phyloP scores from a whole-genome alignment of 2,329 filamentous ascomycete species.

The Xylariaceae sp. region DNA sequence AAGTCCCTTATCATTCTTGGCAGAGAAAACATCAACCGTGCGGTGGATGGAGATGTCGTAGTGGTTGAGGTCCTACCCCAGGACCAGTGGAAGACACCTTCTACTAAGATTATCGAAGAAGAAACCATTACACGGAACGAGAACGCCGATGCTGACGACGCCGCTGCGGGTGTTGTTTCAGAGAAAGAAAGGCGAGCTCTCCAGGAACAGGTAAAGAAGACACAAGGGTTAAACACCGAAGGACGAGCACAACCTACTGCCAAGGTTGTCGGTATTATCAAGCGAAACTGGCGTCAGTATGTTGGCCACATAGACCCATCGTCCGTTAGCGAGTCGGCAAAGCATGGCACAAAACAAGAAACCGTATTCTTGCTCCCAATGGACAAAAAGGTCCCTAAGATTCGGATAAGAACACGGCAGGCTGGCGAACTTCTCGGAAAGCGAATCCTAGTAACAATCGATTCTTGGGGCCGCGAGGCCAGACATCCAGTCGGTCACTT shows the following conservation, averaged over 20 bases:
- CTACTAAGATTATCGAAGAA: slow-evolving; percentile 92
- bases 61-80: slow-evolving; percentile 89
- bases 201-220: slow-evolving; percentile 84
- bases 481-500: slow-evolving; percentile 92
- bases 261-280: slow-evolving; percentile 84
- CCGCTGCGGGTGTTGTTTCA: slow-evolving; percentile 70
- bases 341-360: slow-evolving; percentile 78
- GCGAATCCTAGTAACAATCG: slow-evolving; percentile 86
- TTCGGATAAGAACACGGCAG: slow-evolving; percentile 85
- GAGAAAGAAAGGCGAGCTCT: slow-evolving; percentile 80
- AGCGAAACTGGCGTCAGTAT: slow-evolving; percentile 96
- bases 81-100: slow-evolving; percentile 95
- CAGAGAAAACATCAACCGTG: slow-evolving; percentile 91
- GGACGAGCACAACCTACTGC: slow-evolving; percentile 83
- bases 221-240: slow-evolving; percentile 71
- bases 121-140: slow-evolving; percentile 88
- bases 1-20: slow-evolving; percentile 84
- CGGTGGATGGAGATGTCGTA: slow-evolving; percentile 86
- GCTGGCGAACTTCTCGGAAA: slow-evolving; percentile 85
- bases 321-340: slow-evolving; percentile 67
- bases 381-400: slow-evolving; percentile 97
- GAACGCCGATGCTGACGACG: slow-evolving; percentile 83
- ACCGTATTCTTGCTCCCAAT: slow-evolving; percentile 94
- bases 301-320: slow-evolving; percentile 91
- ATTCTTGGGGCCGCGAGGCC: slow-evolving; percentile 91